phyloP scores from a whole-genome alignment of 257 asterid species.

The Sherardia arvensis region DNA sequence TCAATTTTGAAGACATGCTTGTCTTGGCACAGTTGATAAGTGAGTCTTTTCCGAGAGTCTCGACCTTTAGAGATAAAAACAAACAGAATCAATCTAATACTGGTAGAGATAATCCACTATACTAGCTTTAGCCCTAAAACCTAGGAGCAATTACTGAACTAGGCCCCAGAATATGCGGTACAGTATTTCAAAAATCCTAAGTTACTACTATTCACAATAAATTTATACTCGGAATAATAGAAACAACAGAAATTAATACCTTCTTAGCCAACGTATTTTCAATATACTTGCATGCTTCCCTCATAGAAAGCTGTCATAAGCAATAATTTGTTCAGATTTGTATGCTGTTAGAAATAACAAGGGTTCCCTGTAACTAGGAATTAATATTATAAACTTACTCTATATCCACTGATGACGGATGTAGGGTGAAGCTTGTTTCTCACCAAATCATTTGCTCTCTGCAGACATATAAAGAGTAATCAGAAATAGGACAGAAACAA shows the following conservation, averaged over 20 bases:
- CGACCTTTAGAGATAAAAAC: slow-evolving; percentile 48
- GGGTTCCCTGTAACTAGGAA: background rate
- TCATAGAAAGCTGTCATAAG: slow-evolving; percentile 82
- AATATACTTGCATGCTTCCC: slow-evolving; percentile 98
- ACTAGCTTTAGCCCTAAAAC: background rate
- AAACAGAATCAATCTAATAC: background rate
- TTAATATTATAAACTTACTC: slow-evolving; percentile 33
- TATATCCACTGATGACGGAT: slow-evolving; percentile 89
- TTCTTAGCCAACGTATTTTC: slow-evolving; percentile 80
- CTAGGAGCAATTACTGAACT: background rate
- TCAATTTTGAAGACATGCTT: slow-evolving; percentile 94
- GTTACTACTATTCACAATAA: no score
- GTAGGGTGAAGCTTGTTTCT: slow-evolving; percentile 94
- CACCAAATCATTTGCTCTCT: slow-evolving; percentile 97
- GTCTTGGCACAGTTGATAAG: slow-evolving; percentile 92
- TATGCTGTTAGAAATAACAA: background rate
- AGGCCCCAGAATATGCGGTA: background rate
- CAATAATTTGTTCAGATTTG: slow-evolving; percentile 5
- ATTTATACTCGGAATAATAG: background rate
- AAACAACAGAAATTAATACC: slow-evolving; percentile 41
- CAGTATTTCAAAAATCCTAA: background rate
- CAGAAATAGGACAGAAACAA: background rate
- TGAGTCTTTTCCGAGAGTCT: slow-evolving; percentile 88
- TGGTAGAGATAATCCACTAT: background rate
- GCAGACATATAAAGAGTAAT: slow-evolving; percentile 21